phyloP scores from a whole-genome alignment of 352 stramenopile genomes.

The Globisporangium abappressorium region DNA sequence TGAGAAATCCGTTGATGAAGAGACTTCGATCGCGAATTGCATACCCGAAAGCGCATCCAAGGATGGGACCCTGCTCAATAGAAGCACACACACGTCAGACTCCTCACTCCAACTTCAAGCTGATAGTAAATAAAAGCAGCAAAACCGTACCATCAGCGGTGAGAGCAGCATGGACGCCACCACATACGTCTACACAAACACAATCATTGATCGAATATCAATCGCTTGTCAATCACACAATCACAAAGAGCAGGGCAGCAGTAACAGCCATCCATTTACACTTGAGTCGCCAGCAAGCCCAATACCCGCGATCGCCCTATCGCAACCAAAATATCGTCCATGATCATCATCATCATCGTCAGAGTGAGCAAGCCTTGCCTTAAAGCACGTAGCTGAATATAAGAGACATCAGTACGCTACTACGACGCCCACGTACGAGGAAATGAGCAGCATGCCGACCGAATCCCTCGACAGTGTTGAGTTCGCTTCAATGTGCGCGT shows the following conservation, averaged over 20 bases:
- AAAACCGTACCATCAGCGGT: conserved; percentile 67
- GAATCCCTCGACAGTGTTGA: conserved; percentile 79
- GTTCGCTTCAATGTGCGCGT: conserved; percentile 81
- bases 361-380: not conserved
- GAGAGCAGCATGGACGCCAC: conserved; percentile 88
- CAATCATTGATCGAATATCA: not conserved
- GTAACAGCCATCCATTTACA: conserved; percentile 22
- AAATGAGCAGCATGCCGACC: conserved; percentile 84
- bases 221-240: not conserved
- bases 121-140: not conserved
- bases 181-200: conserved; percentile 60
- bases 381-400: not conserved
- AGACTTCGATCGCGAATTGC: conserved; percentile 73
- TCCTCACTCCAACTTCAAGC: not conserved
- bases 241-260: not conserved
- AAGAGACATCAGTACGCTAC: not conserved
- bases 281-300: conserved; percentile 71
- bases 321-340: not conserved
- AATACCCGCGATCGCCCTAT: conserved; percentile 76
- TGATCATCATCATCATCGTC: not conserved
- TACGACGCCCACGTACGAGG: conserved; percentile 46
- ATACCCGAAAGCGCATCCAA: conserved; percentile 83
- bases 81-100: not conserved
- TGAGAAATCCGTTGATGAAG: conserved; percentile 82
- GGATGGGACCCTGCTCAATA: conserved; percentile 56